Percentiles rank a stretch among this genome's conserved stretches.
Evolutionary conservation across 2,329 filamentous ascomycete species (phyloP).

Genomic region (Scortechinia acanthostroma): DNA sequence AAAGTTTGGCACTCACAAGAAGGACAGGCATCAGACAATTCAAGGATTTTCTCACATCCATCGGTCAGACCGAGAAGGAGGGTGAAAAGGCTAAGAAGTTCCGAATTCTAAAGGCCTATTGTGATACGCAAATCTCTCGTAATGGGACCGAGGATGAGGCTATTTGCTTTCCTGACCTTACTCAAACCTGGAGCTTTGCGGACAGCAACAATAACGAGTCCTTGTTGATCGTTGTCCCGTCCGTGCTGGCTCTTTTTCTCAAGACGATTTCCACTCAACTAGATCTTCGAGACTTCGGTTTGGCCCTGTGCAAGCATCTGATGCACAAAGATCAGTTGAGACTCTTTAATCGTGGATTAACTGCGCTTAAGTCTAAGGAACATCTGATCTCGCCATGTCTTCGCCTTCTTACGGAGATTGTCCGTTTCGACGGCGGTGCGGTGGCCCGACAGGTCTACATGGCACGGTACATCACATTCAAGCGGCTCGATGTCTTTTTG

Average conservation of each 20-base stretch:
- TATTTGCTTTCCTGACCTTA: slow-evolving; percentile 42
- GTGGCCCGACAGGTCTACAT: slow-evolving; percentile 46
- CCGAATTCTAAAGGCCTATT: not conserved
- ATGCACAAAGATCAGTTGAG: slow-evolving; percentile 48
- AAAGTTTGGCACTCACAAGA: not conserved
- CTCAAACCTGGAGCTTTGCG: slow-evolving; percentile 52
- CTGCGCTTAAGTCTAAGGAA: slow-evolving; percentile 49
- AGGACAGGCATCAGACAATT: not conserved
- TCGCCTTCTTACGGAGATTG: slow-evolving; percentile 52
- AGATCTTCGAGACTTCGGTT: slow-evolving; percentile 47
- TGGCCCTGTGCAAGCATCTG: slow-evolving; percentile 46
- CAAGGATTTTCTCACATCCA: not conserved
- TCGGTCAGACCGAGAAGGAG: not conserved
- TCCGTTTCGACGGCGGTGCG: slow-evolving; percentile 53
- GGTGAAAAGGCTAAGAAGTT: not conserved
- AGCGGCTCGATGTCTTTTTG: slow-evolving; percentile 48
- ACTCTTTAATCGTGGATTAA: slow-evolving; percentile 46
- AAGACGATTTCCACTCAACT: slow-evolving; percentile 44
- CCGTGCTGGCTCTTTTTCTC: slow-evolving; percentile 49
- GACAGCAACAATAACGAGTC: slow-evolving; percentile 49
- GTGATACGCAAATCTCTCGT: not conserved
- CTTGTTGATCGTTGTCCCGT: slow-evolving; percentile 43
- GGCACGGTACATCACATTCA: slow-evolving; percentile 49
- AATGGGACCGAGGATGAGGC: slow-evolving; percentile 20
- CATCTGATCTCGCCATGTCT: slow-evolving; percentile 53